Evolutionary conservation across 371 early-diverging fungal species (phyloP).

Genomic region (Rhizomucor miehei): DNA sequence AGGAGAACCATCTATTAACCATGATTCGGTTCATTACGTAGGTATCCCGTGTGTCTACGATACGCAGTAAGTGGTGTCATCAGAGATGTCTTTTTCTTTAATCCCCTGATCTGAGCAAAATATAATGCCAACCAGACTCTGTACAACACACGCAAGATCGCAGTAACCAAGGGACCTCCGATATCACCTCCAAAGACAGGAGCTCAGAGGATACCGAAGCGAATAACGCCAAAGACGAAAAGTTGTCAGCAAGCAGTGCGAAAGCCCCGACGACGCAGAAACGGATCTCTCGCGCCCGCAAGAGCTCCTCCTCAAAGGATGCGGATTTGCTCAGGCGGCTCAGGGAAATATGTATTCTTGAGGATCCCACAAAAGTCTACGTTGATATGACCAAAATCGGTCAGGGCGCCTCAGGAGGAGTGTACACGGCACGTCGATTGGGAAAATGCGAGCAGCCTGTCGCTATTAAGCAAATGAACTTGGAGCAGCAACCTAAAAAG

Average conservation of each 20-base stretch:
- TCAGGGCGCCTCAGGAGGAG: conserved; percentile 82
- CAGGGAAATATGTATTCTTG: conserved; percentile 84
- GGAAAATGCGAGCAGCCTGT: conserved; percentile 65
- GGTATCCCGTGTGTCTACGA: too few species aligned
- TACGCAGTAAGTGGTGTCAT: too few species aligned
- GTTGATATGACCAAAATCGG: conserved; percentile 21
- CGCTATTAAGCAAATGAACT: conserved; percentile 95
- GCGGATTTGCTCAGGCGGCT: conserved; percentile 83
- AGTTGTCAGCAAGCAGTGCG: conserved; percentile 25
- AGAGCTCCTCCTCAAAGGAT: conserved; percentile 27
- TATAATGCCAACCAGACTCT: too few species aligned
- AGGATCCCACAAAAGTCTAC: conserved; percentile 64
- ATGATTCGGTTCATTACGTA: too few species aligned
- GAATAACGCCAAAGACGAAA: conserved; percentile 44
- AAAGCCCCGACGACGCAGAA: conserved; percentile 4
- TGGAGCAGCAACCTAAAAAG: conserved; percentile 94
- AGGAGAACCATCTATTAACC: too few species aligned
- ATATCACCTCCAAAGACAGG: too few species aligned
- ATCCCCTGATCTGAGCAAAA: too few species aligned
- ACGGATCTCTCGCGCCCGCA: conserved; percentile 3
- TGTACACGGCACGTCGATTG: conserved; percentile 80
- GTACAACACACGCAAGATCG: too few species aligned
- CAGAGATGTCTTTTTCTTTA: background rate
- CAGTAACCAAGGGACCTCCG: background rate
- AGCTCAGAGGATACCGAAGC: conserved; percentile 32